Evolutionary conservation across 1,284 basidiomycete species (phyloP).

Genomic region (Boletus semigastroideus): DNA sequence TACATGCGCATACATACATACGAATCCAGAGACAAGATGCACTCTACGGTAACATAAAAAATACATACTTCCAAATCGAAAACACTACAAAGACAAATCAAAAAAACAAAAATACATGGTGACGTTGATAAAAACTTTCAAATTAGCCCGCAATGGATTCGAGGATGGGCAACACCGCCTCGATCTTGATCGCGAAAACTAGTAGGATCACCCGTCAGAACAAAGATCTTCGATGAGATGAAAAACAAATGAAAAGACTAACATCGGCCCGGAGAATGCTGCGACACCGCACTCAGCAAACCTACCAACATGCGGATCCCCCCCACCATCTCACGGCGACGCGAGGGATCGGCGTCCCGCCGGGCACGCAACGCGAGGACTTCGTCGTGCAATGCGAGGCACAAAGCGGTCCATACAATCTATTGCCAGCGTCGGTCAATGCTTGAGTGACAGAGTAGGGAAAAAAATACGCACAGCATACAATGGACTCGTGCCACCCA

Average conservation of each 20-base stretch:
- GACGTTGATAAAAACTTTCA: no score
- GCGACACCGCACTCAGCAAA: conserved; percentile 20
- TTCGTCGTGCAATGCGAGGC: conserved; percentile 24
- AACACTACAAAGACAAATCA: no score
- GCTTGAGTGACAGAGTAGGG: background rate
- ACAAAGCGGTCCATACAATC: conserved; percentile 26
- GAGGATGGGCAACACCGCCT: conserved; percentile 25
- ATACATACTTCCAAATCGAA: no score
- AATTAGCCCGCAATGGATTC: conserved; percentile 21
- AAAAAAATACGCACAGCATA: conserved; percentile 16
- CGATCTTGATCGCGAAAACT: conserved; percentile 29
- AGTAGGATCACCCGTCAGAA: background rate
- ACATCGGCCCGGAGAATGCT: conserved; percentile 18
- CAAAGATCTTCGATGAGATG: background rate
- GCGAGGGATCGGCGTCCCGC: background rate
- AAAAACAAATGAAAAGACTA: background rate
- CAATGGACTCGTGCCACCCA: conserved; percentile 12
- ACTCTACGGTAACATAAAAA: no score
- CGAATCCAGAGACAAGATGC: background rate
- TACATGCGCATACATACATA: background rate
- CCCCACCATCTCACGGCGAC: conserved; percentile 8
- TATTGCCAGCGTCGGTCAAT: conserved; percentile 1
- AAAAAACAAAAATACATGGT: no score
- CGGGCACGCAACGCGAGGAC: conserved; percentile 15
- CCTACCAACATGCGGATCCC: conserved; percentile 20